Evolutionary conservation across 371 early-diverging fungal genomes (phyloP), one percentile per base, ranked within the genome.

Genomic region (Mortierella sp.): DNA sequence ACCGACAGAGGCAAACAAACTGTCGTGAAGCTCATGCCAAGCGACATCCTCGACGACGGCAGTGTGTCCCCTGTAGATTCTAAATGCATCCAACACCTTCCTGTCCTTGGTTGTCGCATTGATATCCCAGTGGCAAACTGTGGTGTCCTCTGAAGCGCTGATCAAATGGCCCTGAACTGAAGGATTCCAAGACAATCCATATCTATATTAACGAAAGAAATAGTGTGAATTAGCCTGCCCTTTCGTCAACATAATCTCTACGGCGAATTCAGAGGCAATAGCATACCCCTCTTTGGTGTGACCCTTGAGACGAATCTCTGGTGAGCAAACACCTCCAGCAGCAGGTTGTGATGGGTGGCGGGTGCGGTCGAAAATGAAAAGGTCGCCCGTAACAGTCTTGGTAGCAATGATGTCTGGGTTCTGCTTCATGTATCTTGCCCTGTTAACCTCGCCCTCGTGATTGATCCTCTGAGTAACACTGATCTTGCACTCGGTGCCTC

Each of bases 341-440:
- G 91, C 91, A 1, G 98, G 97, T 70, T 92, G 91, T 52, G 94
- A 92, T 60, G 96, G 92, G 88, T 97, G 98, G 54, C 95, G 95
- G n/a, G 99, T 99, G 75, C 97, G 95, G 89, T 99, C 99, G 91
- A 98, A 99, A 55, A 99, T 91, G 82, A 95, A 96, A 60, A 99
- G 96, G 44, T 98, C 97, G 16, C 98, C 97, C 48, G 90, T 88
- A 48, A 95, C 94, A 38, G 98, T 95, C 85, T 97, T 96, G 9
- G 99, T 99, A 14, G 99, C 99, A 81, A 99, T 97, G 31, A 99
- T 91, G 87, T 98, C 94, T 16, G 96, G 95, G 82, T 99, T 96
- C 76, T 92, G 92, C 72, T 98, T 98, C 95, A 97, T 98, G 88
- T 97, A 97, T 55, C 98, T 94, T 34, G 98, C 98, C 73, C 97